Percentiles rank a stretch among this genome's conserved stretches.
Conservation (phyloP, 371 early-diverging fungal species). For the Circinella minor region DNA sequence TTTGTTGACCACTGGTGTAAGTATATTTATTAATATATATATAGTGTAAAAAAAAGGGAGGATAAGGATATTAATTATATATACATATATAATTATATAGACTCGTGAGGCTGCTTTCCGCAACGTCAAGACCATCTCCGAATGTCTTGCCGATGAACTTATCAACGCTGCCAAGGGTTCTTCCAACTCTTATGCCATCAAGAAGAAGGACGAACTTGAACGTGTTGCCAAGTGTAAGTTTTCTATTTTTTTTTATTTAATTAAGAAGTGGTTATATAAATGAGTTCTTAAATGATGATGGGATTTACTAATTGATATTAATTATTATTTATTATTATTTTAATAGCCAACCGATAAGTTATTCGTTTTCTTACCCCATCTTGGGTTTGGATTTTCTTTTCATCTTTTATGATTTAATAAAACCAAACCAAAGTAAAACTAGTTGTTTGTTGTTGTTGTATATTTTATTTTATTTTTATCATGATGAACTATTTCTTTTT, state of each 20-base stretch:
- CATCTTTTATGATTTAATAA: conserved; percentile 2
- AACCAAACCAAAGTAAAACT: conserved; percentile 8
- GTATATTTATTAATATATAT: conserved; percentile 9
- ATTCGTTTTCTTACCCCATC: not conserved
- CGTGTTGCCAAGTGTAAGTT: conserved; percentile 66
- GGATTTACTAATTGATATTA: not conserved
- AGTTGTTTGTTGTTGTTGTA: conserved; percentile 8
- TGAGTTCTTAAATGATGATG: no score
- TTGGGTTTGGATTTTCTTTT: not conserved
- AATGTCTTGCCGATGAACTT: conserved; percentile 99
- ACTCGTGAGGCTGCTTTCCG: conserved; percentile 43
- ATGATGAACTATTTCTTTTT: not conserved
- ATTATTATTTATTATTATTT: not conserved
- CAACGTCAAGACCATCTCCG: conserved; percentile 96
- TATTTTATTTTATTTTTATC: not conserved
- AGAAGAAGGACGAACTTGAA: conserved; percentile 99
- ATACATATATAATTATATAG: conserved; percentile 7
- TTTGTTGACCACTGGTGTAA: conserved; percentile 95
- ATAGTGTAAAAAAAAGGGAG: not conserved
- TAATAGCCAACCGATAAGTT: conserved; percentile 16
- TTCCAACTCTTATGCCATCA: conserved; percentile 99
- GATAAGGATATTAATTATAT: not conserved
- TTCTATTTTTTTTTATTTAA: not conserved
- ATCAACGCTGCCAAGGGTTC: conserved; percentile 99
- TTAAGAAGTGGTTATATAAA: no score